A percentile compares a stretch with the other conserved stretches of the same genome.
Evolutionary conservation across 495 filamentous ascomycete species (phyloP).

Genomic region (Rhypophila decipiens): DNA sequence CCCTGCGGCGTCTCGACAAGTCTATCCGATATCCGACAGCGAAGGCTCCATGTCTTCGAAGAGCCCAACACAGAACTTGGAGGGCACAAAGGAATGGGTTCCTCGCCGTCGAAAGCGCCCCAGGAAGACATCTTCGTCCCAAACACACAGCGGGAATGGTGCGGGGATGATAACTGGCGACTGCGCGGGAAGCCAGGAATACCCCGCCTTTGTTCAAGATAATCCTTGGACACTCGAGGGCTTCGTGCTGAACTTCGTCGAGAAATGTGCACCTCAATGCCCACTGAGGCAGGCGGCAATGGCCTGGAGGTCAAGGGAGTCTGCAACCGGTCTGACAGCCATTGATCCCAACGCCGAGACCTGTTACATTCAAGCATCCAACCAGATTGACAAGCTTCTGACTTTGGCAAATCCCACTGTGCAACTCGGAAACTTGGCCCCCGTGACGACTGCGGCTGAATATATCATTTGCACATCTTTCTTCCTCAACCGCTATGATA

Average conservation of each 20-base stretch:
- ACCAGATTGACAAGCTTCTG: conserved; percentile 9
- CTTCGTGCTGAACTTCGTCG: conserved; percentile 16
- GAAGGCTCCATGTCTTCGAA: conserved; percentile 8
- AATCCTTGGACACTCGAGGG: conserved; percentile 11
- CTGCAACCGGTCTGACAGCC: background rate
- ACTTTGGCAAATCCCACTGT: conserved; percentile 8
- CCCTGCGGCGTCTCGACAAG: conserved; percentile 2
- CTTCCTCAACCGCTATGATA: conserved; percentile 18
- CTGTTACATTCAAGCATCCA: conserved; percentile 9
- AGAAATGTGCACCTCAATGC: conserved; percentile 7
- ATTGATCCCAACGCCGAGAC: conserved; percentile 1
- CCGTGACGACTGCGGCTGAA: conserved; percentile 11
- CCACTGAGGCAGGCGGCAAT: conserved; percentile 14
- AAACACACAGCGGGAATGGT: background rate
- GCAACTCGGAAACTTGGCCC: conserved; percentile 2
- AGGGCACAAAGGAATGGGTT: conserved; percentile 17
- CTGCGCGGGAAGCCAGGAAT: conserved; percentile 4
- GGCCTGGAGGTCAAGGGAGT: conserved; percentile 14
- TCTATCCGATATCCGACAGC: conserved; percentile 14
- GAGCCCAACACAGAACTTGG: background rate
- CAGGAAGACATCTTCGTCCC: conserved; percentile 2
- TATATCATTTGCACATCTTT: conserved; percentile 12
- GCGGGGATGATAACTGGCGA: background rate
- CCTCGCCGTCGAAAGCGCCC: conserved; percentile 13
- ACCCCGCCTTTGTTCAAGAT: conserved; percentile 9